These are phyloP conservation scores for Didymellaceae sp. DNA, from an alignment of 2,329 filamentous ascomycete species.

Conservation along the genomic window DNA sequence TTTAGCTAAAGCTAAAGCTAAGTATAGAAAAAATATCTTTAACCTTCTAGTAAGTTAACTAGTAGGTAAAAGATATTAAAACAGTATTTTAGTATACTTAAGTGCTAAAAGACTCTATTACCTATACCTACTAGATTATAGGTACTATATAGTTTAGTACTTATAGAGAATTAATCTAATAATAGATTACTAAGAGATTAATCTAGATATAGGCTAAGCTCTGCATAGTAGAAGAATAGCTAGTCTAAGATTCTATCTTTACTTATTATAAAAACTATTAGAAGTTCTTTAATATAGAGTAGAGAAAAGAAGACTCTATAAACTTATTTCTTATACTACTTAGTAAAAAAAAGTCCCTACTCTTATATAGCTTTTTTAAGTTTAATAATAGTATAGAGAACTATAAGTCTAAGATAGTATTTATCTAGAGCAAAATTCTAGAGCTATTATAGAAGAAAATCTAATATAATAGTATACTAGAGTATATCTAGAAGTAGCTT, in stretches of 20 bases:
- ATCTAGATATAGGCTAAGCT: slow-evolving; percentile 1
- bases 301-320: too few species aligned
- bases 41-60: slow-evolving; percentile 1
- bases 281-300: too few species aligned
- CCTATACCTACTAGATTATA: slow-evolving; percentile 1
- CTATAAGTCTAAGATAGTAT: background rate
- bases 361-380: background rate
- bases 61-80: slow-evolving; percentile 5
- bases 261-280: background rate
- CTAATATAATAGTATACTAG: background rate
- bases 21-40: background rate
- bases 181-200: background rate
- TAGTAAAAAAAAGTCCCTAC: too few species aligned
- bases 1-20: slow-evolving; percentile 3
- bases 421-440: background rate
- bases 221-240: background rate
- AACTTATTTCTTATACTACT: too few species aligned
- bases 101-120: background rate
- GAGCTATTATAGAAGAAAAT: background rate
- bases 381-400: background rate
- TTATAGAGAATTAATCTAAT: background rate
- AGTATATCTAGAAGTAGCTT: background rate
- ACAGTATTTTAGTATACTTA: slow-evolving; percentile 1
- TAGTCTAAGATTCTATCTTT: background rate
- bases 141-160: slow-evolving; percentile 3